A percentile compares a stretch with the other conserved stretches of the same genome.
These are phyloP conservation scores for Cutaneotrichosporon daszewskae DNA, from an alignment of 1,284 basidiomycete species.

Conservation along the genomic window DNA sequence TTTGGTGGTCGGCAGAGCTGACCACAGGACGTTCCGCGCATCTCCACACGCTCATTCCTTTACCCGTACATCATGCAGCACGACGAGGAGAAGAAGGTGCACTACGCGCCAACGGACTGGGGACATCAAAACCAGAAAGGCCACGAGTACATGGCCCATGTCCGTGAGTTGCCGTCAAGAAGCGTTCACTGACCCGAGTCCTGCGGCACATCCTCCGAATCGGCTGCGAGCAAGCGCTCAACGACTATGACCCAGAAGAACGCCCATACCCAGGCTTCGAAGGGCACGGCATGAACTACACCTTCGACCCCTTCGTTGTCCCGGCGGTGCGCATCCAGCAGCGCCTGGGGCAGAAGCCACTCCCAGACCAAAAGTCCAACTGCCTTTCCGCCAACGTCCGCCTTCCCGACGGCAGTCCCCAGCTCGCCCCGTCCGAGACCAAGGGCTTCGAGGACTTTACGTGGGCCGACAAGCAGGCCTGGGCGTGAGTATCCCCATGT, in stretches of 20 bases:
- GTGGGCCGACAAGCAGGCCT: slow-evolving; percentile 6
- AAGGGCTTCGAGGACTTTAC: not conserved
- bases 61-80: slow-evolving; percentile 9
- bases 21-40: slow-evolving; percentile 11
- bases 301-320: slow-evolving; percentile 2
- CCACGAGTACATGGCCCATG: slow-evolving; percentile 6
- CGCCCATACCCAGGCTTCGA: not conserved
- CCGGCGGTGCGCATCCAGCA: slow-evolving; percentile 4
- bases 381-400: not conserved
- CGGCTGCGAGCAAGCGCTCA: not conserved
- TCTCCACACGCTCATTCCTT: slow-evolving; percentile 4
- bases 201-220: slow-evolving; percentile 1
- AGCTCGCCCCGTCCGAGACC: not conserved
- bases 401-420: not conserved
- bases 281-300: not conserved
- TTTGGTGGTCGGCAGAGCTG: no score
- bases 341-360: not conserved
- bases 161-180: not conserved
- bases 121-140: slow-evolving; percentile 6
- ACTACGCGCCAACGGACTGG: not conserved
- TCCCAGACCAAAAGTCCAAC: not conserved
- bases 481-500: not conserved
- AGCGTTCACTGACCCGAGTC: not conserved
- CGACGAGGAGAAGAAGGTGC: not conserved
- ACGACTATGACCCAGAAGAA: not conserved